These are phyloP conservation scores for Hibiscus trionum DNA, from an alignment of 345 rosid species.

Conservation along the genomic window DNA sequence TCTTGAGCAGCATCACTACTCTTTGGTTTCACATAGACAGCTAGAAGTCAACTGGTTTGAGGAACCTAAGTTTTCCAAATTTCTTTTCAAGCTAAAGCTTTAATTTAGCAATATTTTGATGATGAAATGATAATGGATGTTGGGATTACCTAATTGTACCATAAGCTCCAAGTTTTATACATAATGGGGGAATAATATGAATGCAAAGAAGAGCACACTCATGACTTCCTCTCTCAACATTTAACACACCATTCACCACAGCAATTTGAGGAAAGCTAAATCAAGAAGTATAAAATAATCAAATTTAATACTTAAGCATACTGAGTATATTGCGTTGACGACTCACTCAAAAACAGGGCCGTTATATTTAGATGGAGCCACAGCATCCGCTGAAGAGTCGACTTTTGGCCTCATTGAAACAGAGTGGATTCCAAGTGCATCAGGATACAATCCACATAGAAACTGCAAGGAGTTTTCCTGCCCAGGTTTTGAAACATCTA, in stretches of 20 bases:
- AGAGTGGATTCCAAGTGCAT: slow-evolving; percentile 85
- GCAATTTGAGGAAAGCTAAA: not conserved
- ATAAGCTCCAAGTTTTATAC: not conserved
- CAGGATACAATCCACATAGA: slow-evolving; percentile 88
- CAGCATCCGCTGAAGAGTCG: slow-evolving; percentile 30
- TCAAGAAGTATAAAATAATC: slow-evolving; percentile 4
- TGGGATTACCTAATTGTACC: not conserved
- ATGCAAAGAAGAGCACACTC: not conserved
- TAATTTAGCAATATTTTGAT: not conserved
- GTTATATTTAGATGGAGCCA: slow-evolving; percentile 41
- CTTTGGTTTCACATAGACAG: not conserved
- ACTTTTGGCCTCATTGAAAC: slow-evolving; percentile 69
- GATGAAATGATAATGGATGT: not conserved
- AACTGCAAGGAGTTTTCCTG: slow-evolving; percentile 60
- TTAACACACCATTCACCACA: not conserved
- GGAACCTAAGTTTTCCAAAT: not conserved
- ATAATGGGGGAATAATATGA: not conserved
- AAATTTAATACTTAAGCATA: not conserved
- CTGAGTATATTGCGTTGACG: not conserved
- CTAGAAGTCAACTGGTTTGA: not conserved
- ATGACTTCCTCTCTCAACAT: not conserved
- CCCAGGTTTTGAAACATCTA: slow-evolving; percentile 70
- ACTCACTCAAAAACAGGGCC: slow-evolving; percentile 81
- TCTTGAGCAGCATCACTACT: not conserved
- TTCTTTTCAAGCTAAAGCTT: not conserved